A percentile compares a stretch with the other conserved stretches of the same genome.
phyloP scores from a whole-genome alignment of 192 early-diverging fungal genomes.

The Coemansia sp. region DNA sequence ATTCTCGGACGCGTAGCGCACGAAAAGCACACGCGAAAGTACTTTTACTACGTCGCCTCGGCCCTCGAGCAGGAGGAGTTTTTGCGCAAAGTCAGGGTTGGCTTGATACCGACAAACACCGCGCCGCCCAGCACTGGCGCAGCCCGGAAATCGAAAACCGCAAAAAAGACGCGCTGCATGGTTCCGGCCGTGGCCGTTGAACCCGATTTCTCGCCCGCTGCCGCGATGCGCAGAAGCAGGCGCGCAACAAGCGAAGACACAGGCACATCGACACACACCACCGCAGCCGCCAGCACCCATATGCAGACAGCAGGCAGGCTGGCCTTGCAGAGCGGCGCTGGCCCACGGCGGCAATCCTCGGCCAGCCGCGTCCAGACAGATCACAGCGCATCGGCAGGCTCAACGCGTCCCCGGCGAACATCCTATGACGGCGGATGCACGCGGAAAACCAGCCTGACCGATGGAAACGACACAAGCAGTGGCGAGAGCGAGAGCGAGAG shows the following conservation, averaged over 20 bases:
- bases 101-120: slow-evolving; percentile 28
- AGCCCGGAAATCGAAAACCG: slow-evolving; percentile 6
- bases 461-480: slow-evolving; percentile 25
- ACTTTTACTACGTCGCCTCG: slow-evolving; percentile 71
- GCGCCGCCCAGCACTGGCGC: slow-evolving; percentile 2
- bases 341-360: neutral
- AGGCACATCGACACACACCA: no score
- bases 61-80: slow-evolving; percentile 45
- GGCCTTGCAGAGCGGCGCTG: neutral
- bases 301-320: neutral
- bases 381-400: neutral
- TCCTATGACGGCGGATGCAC: slow-evolving; percentile 26
- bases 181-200: slow-evolving; percentile 44
- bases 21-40: slow-evolving; percentile 65
- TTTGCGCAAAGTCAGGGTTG: slow-evolving; percentile 29
- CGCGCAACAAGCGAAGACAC: slow-evolving; percentile 32
- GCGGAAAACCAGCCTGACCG: slow-evolving; percentile 16
- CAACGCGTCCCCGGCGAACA: slow-evolving; percentile 27
- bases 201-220: slow-evolving; percentile 17
- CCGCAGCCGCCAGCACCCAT: slow-evolving; percentile 6
- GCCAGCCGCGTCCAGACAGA: neutral
- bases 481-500: slow-evolving; percentile 5
- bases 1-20: slow-evolving; percentile 68
- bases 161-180: slow-evolving; percentile 45
- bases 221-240: slow-evolving; percentile 15